A percentile compares a stretch with the other conserved stretches of the same genome.
Conservation (phyloP, 257 asterid genomes). For the Avicennia marina region DNA sequence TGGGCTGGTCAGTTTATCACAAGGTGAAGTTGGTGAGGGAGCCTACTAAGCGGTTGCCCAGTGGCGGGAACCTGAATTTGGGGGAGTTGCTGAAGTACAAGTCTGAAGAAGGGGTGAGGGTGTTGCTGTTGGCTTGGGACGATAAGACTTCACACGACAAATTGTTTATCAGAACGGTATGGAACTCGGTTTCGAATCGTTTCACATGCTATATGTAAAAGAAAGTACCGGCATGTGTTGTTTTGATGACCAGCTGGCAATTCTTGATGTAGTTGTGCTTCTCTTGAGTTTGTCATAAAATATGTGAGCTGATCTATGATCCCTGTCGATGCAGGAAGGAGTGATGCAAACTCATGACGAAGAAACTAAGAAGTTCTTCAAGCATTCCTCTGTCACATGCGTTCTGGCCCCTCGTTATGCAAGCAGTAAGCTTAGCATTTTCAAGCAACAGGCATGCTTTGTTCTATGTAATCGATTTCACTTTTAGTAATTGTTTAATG, state of each 20-base stretch:
- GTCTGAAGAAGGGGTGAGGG: conserved; percentile 96
- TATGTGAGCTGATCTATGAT: background rate
- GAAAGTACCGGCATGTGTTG: too few relatives aligned
- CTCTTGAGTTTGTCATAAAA: background rate
- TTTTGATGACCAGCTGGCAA: too few relatives aligned
- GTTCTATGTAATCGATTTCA: conserved; percentile 19
- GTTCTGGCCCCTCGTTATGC: conserved; percentile 91
- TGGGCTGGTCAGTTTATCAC: conserved; percentile 76
- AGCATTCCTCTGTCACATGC: conserved; percentile 87
- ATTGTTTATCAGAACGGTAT: conserved; percentile 72
- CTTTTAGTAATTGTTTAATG: background rate
- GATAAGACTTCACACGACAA: conserved; percentile 92
- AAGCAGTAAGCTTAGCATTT: conserved; percentile 96
- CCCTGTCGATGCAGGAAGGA: conserved; percentile 54
- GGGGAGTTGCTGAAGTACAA: conserved; percentile 87
- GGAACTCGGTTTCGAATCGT: conserved; percentile 6
- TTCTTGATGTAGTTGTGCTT: too few relatives aligned
- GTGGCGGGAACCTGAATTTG: conserved; percentile 75
- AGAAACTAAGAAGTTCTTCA: conserved; percentile 89
- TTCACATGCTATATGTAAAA: too few relatives aligned
- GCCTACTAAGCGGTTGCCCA: conserved; percentile 65
- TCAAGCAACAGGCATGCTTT: conserved; percentile 94
- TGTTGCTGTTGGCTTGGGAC: conserved; percentile 91
- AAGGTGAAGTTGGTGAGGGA: conserved; percentile 73
- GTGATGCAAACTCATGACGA: conserved; percentile 98